Conservation (phyloP, 257 asterid genomes). For the Solanum virginianum region DNA sequence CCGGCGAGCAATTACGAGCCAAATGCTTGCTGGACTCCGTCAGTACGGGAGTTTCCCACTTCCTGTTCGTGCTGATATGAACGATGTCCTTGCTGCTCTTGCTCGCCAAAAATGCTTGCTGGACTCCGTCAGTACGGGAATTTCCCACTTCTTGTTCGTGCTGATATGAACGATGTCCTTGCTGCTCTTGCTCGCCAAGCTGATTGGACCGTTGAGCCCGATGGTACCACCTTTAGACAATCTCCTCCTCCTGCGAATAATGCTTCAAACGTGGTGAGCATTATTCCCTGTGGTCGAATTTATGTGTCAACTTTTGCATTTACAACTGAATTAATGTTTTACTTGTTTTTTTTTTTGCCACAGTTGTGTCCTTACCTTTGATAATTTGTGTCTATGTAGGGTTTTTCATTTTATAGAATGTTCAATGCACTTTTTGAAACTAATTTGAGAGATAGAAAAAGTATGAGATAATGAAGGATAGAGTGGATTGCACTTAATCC, state of each 20-base stretch:
- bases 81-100: conserved; percentile 67
- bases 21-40: conserved; percentile 67
- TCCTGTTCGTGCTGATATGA: conserved; percentile 73
- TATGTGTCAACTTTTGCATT: neutral
- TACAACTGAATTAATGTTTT: neutral
- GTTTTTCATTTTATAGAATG: neutral
- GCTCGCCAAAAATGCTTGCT: conserved; percentile 63
- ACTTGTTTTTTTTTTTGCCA: neutral
- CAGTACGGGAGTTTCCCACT: conserved; percentile 65
- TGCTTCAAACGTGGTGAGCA: conserved; percentile 34
- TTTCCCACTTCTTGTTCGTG: conserved; percentile 59
- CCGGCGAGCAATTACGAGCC: conserved; percentile 67
- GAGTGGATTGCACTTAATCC: neutral
- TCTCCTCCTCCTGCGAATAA: conserved; percentile 22
- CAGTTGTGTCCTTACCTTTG: neutral
- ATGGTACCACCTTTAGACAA: conserved; percentile 59
- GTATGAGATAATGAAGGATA: neutral
- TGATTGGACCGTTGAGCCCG: conserved; percentile 55
- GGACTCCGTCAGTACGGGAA: conserved; percentile 73
- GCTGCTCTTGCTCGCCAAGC: conserved; percentile 72
- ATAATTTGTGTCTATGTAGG: neutral
- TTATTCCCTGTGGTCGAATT: neutral
- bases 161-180: conserved; percentile 76
- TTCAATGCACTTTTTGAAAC: neutral
- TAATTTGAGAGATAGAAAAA: neutral